Base-by-base conservation (phyloP, 345 rosid genomes). In the Eucalyptus victrix region DNA sequence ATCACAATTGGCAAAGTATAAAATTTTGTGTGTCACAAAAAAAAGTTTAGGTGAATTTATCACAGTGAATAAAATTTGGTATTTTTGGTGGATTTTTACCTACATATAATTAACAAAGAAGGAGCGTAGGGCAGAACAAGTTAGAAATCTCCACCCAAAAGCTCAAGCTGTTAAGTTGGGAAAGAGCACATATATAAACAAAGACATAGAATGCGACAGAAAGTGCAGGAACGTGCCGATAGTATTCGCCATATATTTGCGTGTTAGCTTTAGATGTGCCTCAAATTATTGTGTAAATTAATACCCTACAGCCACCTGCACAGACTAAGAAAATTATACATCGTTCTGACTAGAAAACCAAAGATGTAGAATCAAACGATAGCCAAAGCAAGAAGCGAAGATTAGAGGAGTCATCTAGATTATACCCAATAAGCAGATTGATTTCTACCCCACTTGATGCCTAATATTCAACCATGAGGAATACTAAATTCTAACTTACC, bases 401-500 rank as follows among this genome's bases (percentile, higher is more conserved):
- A 45, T 37, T 37, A 76, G 30, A 76, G 49, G 49, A 58, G 65
- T 58, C 88, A 34, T 58, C 51, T 58, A 58, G 21, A 58, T 53
- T 58, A 53, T 24, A 45, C 28, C 18, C 28, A 44, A 53, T 58
- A 18, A 58, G 42, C 8, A 4, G 47, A 69, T 18, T 34, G 16
- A 76, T 76, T 14, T 76, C 47, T 21, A 76, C 28, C 47, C 83
- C 47, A 76, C 83, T 11, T 6, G 45, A 76, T 37, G 2, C 83
- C 47, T 37, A 37, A 76, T 76, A 76, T 32, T 34, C 40, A 49
- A 91, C n/a, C 37, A 47, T 45, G 53, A 21, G 34, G 53, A 12
- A 53, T 9, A 60, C 19, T 37, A 37, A 58, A 49, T 40, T 76
- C 83, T 40, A 21, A 76, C 91, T 72, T 94, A 98, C 99, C 98